Evolutionary conservation across 306 rosid genomes (phyloP), one percentile per base, ranked within the genome.

Genomic region (Glycyrrhiza uralensis): DNA sequence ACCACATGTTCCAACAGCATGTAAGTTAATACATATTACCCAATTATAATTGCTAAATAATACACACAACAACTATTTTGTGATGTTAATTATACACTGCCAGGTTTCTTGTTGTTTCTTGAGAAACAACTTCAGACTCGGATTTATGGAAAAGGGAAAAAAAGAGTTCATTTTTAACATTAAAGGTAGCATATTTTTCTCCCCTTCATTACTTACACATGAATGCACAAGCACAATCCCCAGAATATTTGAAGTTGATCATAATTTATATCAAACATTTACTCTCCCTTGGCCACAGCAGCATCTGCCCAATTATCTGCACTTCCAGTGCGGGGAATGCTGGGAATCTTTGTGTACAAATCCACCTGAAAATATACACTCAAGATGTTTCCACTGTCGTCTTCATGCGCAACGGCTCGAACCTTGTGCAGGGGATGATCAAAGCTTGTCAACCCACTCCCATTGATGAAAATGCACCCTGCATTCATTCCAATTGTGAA

Each of bases 341-440:
- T 88, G 29, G 80, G 79, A 44, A 86, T 30, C 45, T 84, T 68
- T 4, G 87, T 80, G 78, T 18, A 84, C 59, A 85, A 56, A 36
- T 86, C 87, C 81, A 86, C 87, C 83, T 82, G 87, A 76, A 86
- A 88, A 54, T 46, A 23, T 2, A 88, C 87, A 38, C 84, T 79
- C 64, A 72, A 58, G n/a, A 84, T 57, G 60, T 81, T 61, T 69
- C 90, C 91, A 64, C 28, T 24, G 28, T 78, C 90, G 26, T 86
- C 90, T 84, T 84, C 76, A 1, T 45, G 69, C 4, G 33, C 51
- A 17, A 59, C 28, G 6, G 80, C 87, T 81, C 80, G 77, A 58
- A 82, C 89, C 84, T 82, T 81, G 71, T 86, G 66, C 18, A 82
- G 69, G 44, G 93, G 93, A 84, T 84, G 86, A 80, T 82, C 87